Conservation (phyloP, 768 basidiomycete genomes). For the Favolaschia claudopus region DNA sequence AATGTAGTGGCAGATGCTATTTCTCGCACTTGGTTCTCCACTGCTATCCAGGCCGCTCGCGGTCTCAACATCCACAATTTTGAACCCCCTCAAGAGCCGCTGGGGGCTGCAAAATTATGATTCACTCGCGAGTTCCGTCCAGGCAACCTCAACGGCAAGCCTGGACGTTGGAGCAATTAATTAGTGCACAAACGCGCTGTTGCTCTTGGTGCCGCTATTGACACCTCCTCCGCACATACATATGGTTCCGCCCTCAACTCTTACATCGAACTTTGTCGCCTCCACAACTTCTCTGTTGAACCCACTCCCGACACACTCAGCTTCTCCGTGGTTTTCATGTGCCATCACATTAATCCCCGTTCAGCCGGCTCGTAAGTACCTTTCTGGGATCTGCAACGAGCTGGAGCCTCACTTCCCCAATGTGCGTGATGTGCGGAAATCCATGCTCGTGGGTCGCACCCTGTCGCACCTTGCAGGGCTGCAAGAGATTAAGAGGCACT, state of each 20-base stretch:
- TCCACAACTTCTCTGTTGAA: slow-evolving; percentile 34
- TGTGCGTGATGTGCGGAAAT: slow-evolving; percentile 29
- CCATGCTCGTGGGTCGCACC: slow-evolving; percentile 37
- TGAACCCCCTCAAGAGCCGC: slow-evolving; percentile 33
- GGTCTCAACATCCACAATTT: not conserved
- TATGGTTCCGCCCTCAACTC: slow-evolving; percentile 42
- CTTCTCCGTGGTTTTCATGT: slow-evolving; percentile 44
- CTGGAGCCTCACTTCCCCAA: slow-evolving; percentile 41
- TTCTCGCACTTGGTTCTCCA: slow-evolving; percentile 18
- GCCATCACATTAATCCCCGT: slow-evolving; percentile 39
- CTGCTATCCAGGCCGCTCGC: not conserved
- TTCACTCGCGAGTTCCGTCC: no score
- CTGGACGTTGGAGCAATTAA: slow-evolving; percentile 42
- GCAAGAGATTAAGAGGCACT: slow-evolving; percentile 22
- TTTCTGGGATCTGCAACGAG: slow-evolving; percentile 45
- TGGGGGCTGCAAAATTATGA: slow-evolving; percentile 36
- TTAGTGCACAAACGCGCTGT: slow-evolving; percentile 31
- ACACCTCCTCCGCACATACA: slow-evolving; percentile 14
- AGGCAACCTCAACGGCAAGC: slow-evolving; percentile 36
- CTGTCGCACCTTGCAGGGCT: slow-evolving; percentile 38
- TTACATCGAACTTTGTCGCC: slow-evolving; percentile 33
- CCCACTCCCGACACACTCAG: slow-evolving; percentile 42
- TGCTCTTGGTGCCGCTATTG: no score
- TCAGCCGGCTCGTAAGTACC: slow-evolving; percentile 43
- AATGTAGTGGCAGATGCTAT: slow-evolving; percentile 33